These are phyloP conservation scores for Zelonia costaricensis DNA, from an alignment of 208 protist species.

Conservation along the genomic window DNA sequence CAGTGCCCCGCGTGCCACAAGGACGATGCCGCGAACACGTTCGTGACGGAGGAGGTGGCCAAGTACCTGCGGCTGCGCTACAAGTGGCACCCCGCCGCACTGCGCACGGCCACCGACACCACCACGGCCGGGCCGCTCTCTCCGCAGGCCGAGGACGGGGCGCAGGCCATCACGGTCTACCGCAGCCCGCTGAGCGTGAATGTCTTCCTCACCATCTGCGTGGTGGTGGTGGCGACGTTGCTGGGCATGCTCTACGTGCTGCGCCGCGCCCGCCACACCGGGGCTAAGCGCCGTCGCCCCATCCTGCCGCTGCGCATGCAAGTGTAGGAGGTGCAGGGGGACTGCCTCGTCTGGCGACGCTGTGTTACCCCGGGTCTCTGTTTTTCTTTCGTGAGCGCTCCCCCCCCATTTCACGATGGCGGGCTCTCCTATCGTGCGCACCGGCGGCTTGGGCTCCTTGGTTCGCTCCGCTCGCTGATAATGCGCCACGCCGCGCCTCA, in stretches of 20 bases:
- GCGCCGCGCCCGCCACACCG: not conserved
- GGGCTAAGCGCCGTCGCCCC: conserved; percentile 2
- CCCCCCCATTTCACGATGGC: no score
- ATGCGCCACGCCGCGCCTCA: no score
- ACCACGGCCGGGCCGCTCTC: not conserved
- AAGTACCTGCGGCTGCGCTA: conserved; percentile 33
- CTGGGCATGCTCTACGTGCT: conserved; percentile 26
- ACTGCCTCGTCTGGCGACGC: no score
- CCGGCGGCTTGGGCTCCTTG: no score
- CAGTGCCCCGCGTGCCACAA: conserved; percentile 42
- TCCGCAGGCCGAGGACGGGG: not conserved
- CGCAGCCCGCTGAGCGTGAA: conserved; percentile 16
- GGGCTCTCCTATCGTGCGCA: no score
- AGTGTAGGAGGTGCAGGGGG: not conserved
- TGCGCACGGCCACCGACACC: conserved; percentile 1
- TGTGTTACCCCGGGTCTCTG: not conserved
- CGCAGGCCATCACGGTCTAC: not conserved
- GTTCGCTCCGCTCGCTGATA: no score
- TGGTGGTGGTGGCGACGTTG: conserved; percentile 21
- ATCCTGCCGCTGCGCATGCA: conserved; percentile 24
- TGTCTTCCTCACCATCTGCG: conserved; percentile 28
- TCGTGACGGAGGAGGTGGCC: conserved; percentile 15
- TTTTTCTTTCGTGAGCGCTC: no score
- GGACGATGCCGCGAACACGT: not conserved
- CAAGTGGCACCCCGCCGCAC: conserved; percentile 32